phyloP scores from a whole-genome alignment of 2,329 filamentous ascomycete genomes.

The Aureobasidium sp. region DNA sequence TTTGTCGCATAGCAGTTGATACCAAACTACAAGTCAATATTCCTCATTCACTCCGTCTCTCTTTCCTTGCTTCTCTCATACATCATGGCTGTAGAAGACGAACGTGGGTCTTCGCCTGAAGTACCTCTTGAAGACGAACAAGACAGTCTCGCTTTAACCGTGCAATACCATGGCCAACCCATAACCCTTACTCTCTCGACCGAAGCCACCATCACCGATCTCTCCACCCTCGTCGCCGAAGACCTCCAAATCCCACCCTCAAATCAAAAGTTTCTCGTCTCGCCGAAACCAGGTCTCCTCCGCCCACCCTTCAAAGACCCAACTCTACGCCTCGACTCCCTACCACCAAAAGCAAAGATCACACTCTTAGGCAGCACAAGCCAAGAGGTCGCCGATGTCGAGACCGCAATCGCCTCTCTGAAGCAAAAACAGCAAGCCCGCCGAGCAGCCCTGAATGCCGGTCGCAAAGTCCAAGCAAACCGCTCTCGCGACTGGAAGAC shows the following conservation, averaged over 20 bases:
- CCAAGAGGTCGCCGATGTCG: constrained; percentile 50
- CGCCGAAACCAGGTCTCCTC: constrained; percentile 56
- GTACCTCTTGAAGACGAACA: background rate
- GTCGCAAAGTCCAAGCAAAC: constrained; percentile 26
- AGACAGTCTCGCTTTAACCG: constrained; percentile 33
- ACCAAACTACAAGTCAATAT: background rate
- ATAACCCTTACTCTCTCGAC: constrained; percentile 41
- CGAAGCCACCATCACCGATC: constrained; percentile 45
- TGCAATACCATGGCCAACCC: constrained; percentile 48
- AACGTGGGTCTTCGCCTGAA: background rate
- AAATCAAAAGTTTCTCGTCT: constrained; percentile 61
- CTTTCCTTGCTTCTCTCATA: no score
- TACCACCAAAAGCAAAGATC: constrained; percentile 49
- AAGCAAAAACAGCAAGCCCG: constrained; percentile 37
- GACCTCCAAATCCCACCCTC: constrained; percentile 50
- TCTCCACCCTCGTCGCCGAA: constrained; percentile 50
- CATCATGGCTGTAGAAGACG: background rate
- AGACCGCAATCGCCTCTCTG: constrained; percentile 42
- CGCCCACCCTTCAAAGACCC: constrained; percentile 57
- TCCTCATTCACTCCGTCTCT: background rate
- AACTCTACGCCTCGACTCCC: constrained; percentile 38
- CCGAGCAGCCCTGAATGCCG: constrained; percentile 30
- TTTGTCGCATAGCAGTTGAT: background rate
- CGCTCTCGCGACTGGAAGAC: constrained; percentile 37
- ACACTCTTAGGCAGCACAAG: constrained; percentile 57